Conservation (phyloP, 768 basidiomycete species). For the Kwoniella botswanensis region DNA sequence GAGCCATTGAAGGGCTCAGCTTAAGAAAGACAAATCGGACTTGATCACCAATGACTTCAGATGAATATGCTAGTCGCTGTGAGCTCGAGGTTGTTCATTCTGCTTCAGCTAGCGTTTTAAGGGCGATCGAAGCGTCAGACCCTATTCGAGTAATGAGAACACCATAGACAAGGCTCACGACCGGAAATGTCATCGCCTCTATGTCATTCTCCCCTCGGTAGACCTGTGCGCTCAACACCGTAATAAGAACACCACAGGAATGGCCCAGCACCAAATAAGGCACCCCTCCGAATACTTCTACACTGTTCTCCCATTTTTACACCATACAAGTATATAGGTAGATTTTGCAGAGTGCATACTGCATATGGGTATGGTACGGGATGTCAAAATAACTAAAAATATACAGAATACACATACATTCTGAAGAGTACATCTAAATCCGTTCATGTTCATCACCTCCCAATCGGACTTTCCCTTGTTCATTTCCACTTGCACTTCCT, state of each 20-base stretch:
- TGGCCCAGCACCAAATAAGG: not conserved
- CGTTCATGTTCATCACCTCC: constrained; percentile 1
- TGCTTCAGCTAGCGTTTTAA: not conserved
- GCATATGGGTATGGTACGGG: not conserved
- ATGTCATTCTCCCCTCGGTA: not conserved
- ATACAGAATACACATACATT: not conserved
- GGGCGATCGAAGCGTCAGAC: not conserved
- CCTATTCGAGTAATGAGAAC: not conserved
- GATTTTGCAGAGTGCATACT: not conserved
- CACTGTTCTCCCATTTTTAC: not conserved
- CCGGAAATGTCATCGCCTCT: not conserved
- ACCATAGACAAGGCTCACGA: not conserved
- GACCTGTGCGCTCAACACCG: too few species aligned
- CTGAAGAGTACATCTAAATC: not conserved
- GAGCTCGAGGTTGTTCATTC: too few species aligned
- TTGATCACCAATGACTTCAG: too few species aligned
- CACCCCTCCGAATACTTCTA: not conserved
- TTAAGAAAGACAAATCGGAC: too few species aligned
- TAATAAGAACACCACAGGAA: not conserved
- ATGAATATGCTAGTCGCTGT: too few species aligned
- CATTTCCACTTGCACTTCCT: not conserved
- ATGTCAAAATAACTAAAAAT: not conserved
- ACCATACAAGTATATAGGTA: not conserved
- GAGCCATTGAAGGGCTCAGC: too few species aligned
- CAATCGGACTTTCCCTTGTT: constrained; percentile 3